Evolutionary conservation across 352 stramenopile species (phyloP).

Genomic region (Pythium graminicola): DNA sequence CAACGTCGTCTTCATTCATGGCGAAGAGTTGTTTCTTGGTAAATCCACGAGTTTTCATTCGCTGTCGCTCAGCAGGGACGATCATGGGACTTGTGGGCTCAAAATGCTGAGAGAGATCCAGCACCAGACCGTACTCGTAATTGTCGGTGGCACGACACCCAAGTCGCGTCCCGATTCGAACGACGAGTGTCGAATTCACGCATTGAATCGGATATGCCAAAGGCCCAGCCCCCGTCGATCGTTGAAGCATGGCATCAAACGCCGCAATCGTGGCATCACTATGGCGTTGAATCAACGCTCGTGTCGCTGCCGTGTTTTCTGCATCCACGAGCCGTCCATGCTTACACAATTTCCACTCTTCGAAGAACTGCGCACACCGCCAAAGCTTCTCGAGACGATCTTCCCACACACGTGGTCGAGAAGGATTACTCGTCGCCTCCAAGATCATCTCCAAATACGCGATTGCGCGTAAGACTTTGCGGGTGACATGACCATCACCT

Average conservation of each 20-base stretch:
- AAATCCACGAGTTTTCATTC: conserved; percentile 30
- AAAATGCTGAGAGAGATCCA: conserved; percentile 52
- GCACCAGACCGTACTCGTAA: conserved; percentile 54
- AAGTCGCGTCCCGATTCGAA: conserved; percentile 42
- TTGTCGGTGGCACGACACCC: conserved; percentile 41
- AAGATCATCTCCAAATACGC: conserved; percentile 58
- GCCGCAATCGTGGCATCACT: conserved; percentile 38
- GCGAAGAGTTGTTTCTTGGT: conserved; percentile 32
- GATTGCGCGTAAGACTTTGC: conserved; percentile 49
- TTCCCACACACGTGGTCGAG: conserved; percentile 25
- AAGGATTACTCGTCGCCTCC: conserved; percentile 41
- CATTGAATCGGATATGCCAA: conserved; percentile 53
- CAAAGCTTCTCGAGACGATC: conserved; percentile 65
- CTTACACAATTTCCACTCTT: conserved; percentile 76
- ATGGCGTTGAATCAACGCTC: conserved; percentile 44
- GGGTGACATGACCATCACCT: conserved; percentile 7
- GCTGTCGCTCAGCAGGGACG: conserved; percentile 1
- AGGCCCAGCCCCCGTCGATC: conserved; percentile 21
- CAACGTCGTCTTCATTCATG: conserved; percentile 21
- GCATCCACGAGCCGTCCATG: conserved; percentile 53
- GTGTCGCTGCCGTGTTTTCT: conserved; percentile 42
- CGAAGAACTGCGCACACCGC: conserved; percentile 61
- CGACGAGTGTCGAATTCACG: conserved; percentile 33
- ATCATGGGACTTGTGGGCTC: conserved; percentile 3
- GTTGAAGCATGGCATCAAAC: conserved; percentile 47